Evolutionary conservation across 2,329 filamentous ascomycete species (phyloP), one percentile per base, ranked within the genome.

Genomic region (Didymella pinodella): DNA sequence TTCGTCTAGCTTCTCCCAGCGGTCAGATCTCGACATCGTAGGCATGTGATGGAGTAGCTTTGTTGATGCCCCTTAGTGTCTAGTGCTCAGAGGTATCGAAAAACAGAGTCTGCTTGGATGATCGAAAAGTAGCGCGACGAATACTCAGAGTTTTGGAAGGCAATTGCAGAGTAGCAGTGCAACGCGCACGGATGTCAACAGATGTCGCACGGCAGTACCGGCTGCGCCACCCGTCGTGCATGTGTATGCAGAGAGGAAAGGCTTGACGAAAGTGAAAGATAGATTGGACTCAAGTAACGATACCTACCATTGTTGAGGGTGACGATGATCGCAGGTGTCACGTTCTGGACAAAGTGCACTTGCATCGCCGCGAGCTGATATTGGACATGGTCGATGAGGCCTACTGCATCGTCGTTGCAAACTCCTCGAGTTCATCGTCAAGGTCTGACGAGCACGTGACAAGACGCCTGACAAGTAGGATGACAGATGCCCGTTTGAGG

Each of bases 331-430:
- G 44, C 50, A 57, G 55, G 31, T 18, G 32, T 31, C 32, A 54
- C 62, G 25, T 43, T 63, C 41, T 52, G 45, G 61, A 65, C 11
- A 65, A 64, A 54, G 65, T 57, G 54, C 47, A 47, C 65, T 72
- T 65, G 62, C 68, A 54, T 64, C 22, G 44, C 32, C 52, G 64
- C 65, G 48, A 46, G 57, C 26, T 56, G 47, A 51, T 50, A 14
- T 44, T 12, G 18, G 16, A 20, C 50, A 18, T 22, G 16, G 4
- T 29, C 18, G 26, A 38, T 16, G 32, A 18, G 12, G 31, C 32
- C 12, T 28, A 22, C 10, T 22, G 40, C 11, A 41, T 38, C n/a
- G 25, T 43, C 12, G 8, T 38, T 34, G 26, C 14, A 31, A 12
- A 32, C 32, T 25, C 25, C 4, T 40, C 26, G 20, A 47, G 7